A percentile compares a stretch with the other conserved stretches of the same genome.
Evolutionary conservation across 2,329 filamentous ascomycete species (phyloP).

Genomic region (Leptosphaerulina australis): DNA sequence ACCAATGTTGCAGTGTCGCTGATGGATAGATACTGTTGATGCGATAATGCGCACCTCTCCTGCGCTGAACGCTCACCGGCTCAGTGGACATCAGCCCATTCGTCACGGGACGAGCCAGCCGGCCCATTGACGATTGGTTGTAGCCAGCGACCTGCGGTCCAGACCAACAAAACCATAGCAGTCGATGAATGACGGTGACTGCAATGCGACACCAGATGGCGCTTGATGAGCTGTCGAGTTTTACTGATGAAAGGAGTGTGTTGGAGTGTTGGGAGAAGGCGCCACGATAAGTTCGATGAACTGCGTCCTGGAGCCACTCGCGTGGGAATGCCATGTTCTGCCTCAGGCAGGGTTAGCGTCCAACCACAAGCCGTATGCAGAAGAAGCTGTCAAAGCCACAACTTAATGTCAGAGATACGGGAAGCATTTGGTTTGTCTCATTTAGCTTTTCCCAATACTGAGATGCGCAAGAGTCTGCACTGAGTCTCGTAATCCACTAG

Average conservation of each 20-base stretch:
- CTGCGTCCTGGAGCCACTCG: conserved; percentile 7
- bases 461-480: not conserved
- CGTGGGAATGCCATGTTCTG: conserved; percentile 13
- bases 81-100: conserved; percentile 15
- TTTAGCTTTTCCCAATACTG: not conserved
- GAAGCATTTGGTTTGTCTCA: not conserved
- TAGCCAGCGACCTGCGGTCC: not conserved
- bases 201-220: conserved; percentile 1
- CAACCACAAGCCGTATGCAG: conserved; percentile 2
- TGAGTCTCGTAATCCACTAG: not conserved
- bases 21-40: not conserved
- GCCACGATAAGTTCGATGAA: conserved; percentile 14
- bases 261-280: conserved; percentile 11
- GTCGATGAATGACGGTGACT: not conserved
- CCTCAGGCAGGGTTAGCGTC: conserved; percentile 10
- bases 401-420: not conserved
- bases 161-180: conserved; percentile 2
- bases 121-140: conserved; percentile 13
- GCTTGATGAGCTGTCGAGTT: conserved; percentile 7
- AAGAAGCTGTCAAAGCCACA: not conserved
- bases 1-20: not conserved
- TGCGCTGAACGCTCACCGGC: conserved; percentile 6
- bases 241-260: conserved; percentile 14
- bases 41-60: not conserved
- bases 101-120: conserved; percentile 16